Conservation (phyloP, 2,329 filamentous ascomycete species). For the Aspergillus neoniger region DNA sequence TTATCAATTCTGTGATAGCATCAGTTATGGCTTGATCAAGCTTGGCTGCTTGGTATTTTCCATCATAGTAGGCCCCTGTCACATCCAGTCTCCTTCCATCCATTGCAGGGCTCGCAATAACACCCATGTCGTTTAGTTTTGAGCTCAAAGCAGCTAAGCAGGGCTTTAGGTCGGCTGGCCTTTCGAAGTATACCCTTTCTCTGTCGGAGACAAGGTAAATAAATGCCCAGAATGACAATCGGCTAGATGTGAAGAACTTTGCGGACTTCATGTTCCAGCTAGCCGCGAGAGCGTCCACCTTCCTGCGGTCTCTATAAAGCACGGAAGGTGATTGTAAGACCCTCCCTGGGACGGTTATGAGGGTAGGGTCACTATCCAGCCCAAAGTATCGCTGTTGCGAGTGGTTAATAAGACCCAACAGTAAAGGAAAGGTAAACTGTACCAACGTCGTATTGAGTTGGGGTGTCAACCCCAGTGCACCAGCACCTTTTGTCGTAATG, state of each 20-base stretch:
- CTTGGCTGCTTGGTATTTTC: slow-evolving; percentile 4
- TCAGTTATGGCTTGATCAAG: slow-evolving; percentile 19
- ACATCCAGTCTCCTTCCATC: slow-evolving; percentile 16
- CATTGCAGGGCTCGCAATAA: slow-evolving; percentile 18
- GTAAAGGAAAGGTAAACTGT: not conserved
- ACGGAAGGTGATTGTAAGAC: slow-evolving; percentile 65
- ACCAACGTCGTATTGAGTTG: not conserved
- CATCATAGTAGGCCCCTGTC: slow-evolving; percentile 23
- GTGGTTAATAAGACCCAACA: not conserved
- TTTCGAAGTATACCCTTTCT: slow-evolving; percentile 2
- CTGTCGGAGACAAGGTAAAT: slow-evolving; percentile 23
- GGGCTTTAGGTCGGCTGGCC: slow-evolving; percentile 7
- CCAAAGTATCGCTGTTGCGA: slow-evolving; percentile 57
- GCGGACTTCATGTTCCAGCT: slow-evolving; percentile 69
- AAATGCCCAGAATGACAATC: slow-evolving; percentile 33
- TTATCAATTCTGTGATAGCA: slow-evolving; percentile 27
- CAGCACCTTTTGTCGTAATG: slow-evolving; percentile 58
- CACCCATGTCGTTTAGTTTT: slow-evolving; percentile 32
- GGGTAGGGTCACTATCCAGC: slow-evolving; percentile 47
- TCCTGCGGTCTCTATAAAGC: slow-evolving; percentile 51
- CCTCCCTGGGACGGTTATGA: slow-evolving; percentile 73
- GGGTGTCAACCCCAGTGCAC: slow-evolving; percentile 57
- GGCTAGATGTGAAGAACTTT: slow-evolving; percentile 57
- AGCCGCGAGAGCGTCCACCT: slow-evolving; percentile 46
- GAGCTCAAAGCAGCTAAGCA: slow-evolving; percentile 17